Conservation (phyloP, 1,139 yeast species). For the Debaryomyces robertsiae region DNA sequence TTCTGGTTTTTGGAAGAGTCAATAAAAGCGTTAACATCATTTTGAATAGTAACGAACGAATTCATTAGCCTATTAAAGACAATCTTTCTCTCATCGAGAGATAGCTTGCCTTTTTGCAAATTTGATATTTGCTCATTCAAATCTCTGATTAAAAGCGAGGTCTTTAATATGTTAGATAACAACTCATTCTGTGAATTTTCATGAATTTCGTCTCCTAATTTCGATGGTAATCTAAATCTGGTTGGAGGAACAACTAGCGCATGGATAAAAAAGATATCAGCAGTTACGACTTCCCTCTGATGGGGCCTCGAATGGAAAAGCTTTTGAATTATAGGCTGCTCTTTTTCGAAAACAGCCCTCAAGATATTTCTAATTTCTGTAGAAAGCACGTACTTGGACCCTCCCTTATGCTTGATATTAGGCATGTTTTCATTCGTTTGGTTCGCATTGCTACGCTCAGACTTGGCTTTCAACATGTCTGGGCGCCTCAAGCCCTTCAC, state of each 20-base stretch:
- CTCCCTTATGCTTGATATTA: constrained; percentile 58
- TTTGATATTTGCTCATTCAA: constrained; percentile 76
- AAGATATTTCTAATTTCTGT: constrained; percentile 83
- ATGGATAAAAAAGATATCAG: constrained; percentile 92
- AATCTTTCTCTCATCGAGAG: constrained; percentile 65
- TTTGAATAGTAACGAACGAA: constrained; percentile 90
- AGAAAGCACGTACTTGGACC: constrained; percentile 83
- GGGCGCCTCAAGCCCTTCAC: constrained; percentile 77
- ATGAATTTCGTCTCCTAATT: constrained; percentile 93
- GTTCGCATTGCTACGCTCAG: constrained; percentile 14
- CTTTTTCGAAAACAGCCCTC: constrained; percentile 72
- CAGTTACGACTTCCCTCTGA: constrained; percentile 50
- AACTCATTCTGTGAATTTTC: constrained; percentile 93
- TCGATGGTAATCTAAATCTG: constrained; percentile 94
- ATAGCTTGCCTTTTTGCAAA: constrained; percentile 61
- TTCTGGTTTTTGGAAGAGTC: constrained; percentile 88
- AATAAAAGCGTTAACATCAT: constrained; percentile 90
- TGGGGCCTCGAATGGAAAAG: constrained; percentile 79
- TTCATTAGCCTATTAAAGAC: constrained; percentile 91
- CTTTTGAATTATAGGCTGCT: constrained; percentile 60
- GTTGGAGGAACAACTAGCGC: constrained; percentile 94
- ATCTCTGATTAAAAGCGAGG: constrained; percentile 82
- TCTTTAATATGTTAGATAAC: constrained; percentile 74
- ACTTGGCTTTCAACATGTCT: constrained; percentile 56
- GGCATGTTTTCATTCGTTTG: constrained; percentile 33